Base-by-base conservation (phyloP, 768 basidiomycete genomes). In the Hericium erinaceus region DNA sequence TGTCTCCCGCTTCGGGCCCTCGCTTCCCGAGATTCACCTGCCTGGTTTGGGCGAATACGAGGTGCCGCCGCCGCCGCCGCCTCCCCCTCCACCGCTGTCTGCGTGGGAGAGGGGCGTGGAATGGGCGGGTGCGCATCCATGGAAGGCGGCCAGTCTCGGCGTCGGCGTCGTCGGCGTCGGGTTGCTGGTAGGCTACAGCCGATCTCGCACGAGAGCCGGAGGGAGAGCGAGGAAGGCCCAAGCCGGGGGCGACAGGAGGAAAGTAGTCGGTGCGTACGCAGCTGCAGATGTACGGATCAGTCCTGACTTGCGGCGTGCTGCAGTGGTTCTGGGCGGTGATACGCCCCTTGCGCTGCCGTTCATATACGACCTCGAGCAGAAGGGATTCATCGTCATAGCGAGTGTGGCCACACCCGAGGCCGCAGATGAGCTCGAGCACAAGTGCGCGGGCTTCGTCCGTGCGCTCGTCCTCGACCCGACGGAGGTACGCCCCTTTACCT, bases 281-380 rank as follows among this genome's bases (percentile, higher is more conserved):
- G 20, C 37, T 58, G 54, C 40, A 63, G 49, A 33, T 51, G 9
- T 55, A 33, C 37, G 37, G 59, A 55, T 44, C 26, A 52, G 26
- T 44, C 24, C 49, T 65, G 46, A 64, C 52, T 41, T 28, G 20
- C 28, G 22, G 48, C 55, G 11, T 41, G 28, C 18, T 64, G 20
- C 61, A 91, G 89, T 93, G 39, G 78, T 93, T 26, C 77, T 93
- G 41, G 92, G 93, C 26, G 92, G 85, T 9, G 92, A 94, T 65
- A 77, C 79, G 18, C 80, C 85, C 0, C 73, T 84, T 53, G 90
- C 82, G 7, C 74, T 83, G n/a, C 82, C 88, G 8, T 70, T 94
- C 44, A 83, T 93, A 55, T 65, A 80, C 49, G 85, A 85, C 55
- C 75, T 95, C 48, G 89, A 92, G 71, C 77, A 75, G 65, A 80